Conservation (phyloP, 768 basidiomycete species). For the Mycena crocata region DNA sequence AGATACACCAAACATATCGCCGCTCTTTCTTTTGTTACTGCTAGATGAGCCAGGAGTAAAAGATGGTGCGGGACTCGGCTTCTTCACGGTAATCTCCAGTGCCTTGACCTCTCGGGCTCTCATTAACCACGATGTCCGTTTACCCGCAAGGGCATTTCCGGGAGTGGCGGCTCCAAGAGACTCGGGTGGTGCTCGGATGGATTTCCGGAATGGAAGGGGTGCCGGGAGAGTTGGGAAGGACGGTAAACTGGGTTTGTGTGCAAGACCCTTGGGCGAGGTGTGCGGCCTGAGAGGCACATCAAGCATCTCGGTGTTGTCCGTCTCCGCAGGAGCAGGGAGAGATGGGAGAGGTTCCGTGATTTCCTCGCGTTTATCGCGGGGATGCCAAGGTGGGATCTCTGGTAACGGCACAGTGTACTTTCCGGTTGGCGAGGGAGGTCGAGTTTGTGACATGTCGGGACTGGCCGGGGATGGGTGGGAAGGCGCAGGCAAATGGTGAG, state of each 20-base stretch:
- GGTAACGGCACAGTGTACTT: constrained; percentile 17
- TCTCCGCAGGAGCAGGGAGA: constrained; percentile 8
- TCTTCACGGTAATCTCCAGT: constrained; percentile 64
- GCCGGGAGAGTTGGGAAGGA: constrained; percentile 76
- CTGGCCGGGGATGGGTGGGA: no score
- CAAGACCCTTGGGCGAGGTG: constrained; percentile 34
- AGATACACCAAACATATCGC: constrained; percentile 52
- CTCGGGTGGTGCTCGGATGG: constrained; percentile 64
- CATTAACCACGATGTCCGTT: constrained; percentile 84
- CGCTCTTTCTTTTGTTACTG: constrained; percentile 75
- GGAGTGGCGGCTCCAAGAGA: constrained; percentile 54
- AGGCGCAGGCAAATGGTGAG: no score
- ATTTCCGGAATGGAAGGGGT: constrained; percentile 78
- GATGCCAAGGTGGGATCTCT: constrained; percentile 26
- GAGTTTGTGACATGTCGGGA: no score
- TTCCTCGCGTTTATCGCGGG: constrained; percentile 10
- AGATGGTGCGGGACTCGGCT: constrained; percentile 36
- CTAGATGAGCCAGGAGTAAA: constrained; percentile 33
- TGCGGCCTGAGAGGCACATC: constrained; percentile 9
- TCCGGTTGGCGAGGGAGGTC: not conserved
- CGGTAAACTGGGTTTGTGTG: constrained; percentile 54
- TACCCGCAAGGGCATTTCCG: constrained; percentile 58
- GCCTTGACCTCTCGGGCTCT: constrained; percentile 82
- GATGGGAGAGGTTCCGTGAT: constrained; percentile 20
- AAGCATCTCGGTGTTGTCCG: constrained; percentile 35